phyloP scores from a whole-genome alignment of 306 rosid genomes.

The Vigna angularis region DNA sequence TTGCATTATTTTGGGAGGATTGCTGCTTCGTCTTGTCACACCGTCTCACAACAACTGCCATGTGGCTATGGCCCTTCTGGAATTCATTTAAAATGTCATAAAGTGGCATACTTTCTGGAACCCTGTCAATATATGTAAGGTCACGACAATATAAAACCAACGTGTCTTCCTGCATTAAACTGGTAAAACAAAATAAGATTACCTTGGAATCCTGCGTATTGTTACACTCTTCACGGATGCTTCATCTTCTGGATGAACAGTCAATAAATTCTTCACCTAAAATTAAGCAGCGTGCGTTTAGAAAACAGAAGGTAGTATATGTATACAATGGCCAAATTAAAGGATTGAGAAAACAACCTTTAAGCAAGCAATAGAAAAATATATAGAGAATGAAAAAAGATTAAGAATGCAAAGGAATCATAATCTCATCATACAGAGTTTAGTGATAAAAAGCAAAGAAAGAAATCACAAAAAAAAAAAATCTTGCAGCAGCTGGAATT shows the following conservation, averaged over 20 bases:
- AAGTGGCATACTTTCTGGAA: constrained; percentile 86
- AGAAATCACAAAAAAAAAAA: neutral
- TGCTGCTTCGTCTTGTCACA: constrained; percentile 50
- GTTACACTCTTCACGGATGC: constrained; percentile 82
- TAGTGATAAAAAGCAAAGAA: neutral
- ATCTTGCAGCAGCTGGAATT: constrained; percentile 3
- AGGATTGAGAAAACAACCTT: neutral
- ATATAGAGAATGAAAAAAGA: constrained; percentile 4
- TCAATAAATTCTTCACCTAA: constrained; percentile 88
- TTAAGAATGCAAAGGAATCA: constrained; percentile 9
- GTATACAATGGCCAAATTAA: neutral
- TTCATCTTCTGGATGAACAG: constrained; percentile 81
- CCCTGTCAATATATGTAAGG: constrained; percentile 57
- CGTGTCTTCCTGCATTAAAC: constrained; percentile 28
- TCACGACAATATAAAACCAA: constrained; percentile 24
- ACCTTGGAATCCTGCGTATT: constrained; percentile 93
- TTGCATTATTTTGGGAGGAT: constrained; percentile 41
- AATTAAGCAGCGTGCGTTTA: constrained; percentile 32
- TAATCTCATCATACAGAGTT: constrained; percentile 15
- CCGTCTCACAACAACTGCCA: constrained; percentile 83
- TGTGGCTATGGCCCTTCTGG: constrained; percentile 99
- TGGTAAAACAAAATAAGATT: constrained; percentile 39
- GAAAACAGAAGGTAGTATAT: constrained; percentile 17
- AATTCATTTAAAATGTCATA: constrained; percentile 97
- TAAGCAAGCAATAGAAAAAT: constrained; percentile 5